These are phyloP conservation scores for Talaromyces funiculosus DNA, from an alignment of 2,329 filamentous ascomycete genomes.

Conservation along the genomic window DNA sequence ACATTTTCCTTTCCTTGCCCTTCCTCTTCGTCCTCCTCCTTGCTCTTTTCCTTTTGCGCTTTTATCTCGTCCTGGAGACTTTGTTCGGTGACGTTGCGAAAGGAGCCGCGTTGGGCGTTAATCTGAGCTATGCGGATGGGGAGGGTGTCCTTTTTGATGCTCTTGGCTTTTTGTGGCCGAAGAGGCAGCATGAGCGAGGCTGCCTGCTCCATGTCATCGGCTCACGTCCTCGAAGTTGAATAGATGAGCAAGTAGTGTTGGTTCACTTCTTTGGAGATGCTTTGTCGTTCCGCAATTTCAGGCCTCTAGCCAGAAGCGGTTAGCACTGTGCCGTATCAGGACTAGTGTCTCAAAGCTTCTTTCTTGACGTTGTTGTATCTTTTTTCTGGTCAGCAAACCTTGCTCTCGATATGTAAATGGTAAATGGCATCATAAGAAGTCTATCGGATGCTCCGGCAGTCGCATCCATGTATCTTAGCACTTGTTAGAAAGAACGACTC, in stretches of 20 bases:
- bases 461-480: too few species aligned
- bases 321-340: neutral
- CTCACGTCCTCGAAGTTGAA: neutral
- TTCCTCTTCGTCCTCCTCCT: slow-evolving; percentile 37
- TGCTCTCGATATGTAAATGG: neutral
- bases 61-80: slow-evolving; percentile 64
- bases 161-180: slow-evolving; percentile 45
- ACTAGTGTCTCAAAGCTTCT: neutral
- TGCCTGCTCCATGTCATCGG: slow-evolving; percentile 21
- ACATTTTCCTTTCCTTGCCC: slow-evolving; percentile 36
- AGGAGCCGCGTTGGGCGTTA: slow-evolving; percentile 71
- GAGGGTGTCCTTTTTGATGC: slow-evolving; percentile 57
- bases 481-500: neutral
- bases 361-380: neutral
- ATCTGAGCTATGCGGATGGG: slow-evolving; percentile 72
- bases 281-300: neutral
- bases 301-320: neutral
- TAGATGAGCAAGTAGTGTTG: neutral
- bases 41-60: slow-evolving; percentile 42
- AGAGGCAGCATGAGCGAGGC: slow-evolving; percentile 53
- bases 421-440: neutral
- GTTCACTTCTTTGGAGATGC: neutral
- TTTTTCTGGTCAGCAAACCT: neutral
- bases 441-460: too few species aligned
- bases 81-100: slow-evolving; percentile 71